Evolutionary conservation across 257 asterid species (phyloP).

Genomic region (Forsythia suspensa): DNA sequence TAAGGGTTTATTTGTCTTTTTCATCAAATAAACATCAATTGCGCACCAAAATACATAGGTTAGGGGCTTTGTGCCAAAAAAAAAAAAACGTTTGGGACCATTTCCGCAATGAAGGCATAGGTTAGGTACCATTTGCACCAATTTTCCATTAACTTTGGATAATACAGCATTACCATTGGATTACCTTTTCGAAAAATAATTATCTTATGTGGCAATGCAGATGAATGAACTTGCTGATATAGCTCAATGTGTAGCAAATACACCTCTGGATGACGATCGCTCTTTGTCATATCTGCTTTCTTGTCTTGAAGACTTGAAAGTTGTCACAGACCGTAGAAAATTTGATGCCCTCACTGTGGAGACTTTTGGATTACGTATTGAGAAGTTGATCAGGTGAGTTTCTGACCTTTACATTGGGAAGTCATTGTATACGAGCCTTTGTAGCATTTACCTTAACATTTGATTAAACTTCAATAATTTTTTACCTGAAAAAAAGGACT

Average conservation of each 20-base stretch:
- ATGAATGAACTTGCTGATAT: slow-evolving; percentile 98
- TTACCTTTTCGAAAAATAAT: slow-evolving; percentile 5
- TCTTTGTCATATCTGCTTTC: slow-evolving; percentile 79
- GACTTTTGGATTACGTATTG: slow-evolving; percentile 97
- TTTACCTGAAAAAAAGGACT: background rate
- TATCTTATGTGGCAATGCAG: slow-evolving; percentile 41
- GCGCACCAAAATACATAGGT: too few relatives aligned
- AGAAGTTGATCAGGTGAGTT: slow-evolving; percentile 82
- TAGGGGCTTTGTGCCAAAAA: too few relatives aligned
- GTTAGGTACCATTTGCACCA: too few relatives aligned
- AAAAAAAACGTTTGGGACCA: too few relatives aligned
- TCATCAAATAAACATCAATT: too few relatives aligned
- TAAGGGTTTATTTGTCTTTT: too few relatives aligned
- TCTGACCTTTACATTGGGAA: slow-evolving; percentile 10
- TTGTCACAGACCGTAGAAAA: slow-evolving; percentile 80
- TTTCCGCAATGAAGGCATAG: too few relatives aligned
- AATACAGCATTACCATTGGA: slow-evolving; percentile 3
- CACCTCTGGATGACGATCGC: slow-evolving; percentile 90
- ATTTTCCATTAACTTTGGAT: background rate
- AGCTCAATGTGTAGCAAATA: slow-evolving; percentile 90
- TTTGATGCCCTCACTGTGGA: slow-evolving; percentile 92
- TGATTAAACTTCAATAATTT: background rate
- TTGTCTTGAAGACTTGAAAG: slow-evolving; percentile 96
- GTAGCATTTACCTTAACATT: slow-evolving; percentile 18
- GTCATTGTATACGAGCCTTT: slow-evolving; percentile 8